Conservation (phyloP, 208 protist species). For the Entamoeba histolytica region DNA sequence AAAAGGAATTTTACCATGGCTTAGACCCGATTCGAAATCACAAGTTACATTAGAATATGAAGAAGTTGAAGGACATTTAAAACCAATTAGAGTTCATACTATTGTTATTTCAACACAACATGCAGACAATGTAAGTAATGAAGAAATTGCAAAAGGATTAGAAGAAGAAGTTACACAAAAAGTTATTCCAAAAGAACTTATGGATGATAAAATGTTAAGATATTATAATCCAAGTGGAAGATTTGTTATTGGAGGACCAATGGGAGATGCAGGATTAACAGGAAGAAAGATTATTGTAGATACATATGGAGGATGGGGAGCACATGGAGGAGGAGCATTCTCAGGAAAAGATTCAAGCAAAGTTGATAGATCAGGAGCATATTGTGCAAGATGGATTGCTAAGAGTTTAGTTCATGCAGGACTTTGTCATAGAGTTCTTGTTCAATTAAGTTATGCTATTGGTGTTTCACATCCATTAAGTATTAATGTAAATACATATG, state of each 20-base stretch:
- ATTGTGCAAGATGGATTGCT: slow-evolving; percentile 91
- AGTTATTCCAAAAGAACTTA: background rate
- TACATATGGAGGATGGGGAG: slow-evolving; percentile 96
- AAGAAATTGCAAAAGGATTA: slow-evolving; percentile 49
- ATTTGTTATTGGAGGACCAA: slow-evolving; percentile 95
- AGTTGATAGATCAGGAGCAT: slow-evolving; percentile 94
- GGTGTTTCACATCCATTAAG: slow-evolving; percentile 84
- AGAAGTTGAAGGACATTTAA: slow-evolving; percentile 51
- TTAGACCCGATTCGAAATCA: slow-evolving; percentile 93
- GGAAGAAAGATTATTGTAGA: slow-evolving; percentile 99
- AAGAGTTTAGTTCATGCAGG: slow-evolving; percentile 85
- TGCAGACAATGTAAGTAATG: slow-evolving; percentile 66
- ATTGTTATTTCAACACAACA: slow-evolving; percentile 97
- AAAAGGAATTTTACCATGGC: slow-evolving; percentile 63
- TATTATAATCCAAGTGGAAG: slow-evolving; percentile 85
- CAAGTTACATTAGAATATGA: slow-evolving; percentile 92
- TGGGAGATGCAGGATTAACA: slow-evolving; percentile 93
- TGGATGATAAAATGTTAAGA: background rate
- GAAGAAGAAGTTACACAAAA: slow-evolving; percentile 2
- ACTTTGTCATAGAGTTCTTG: slow-evolving; percentile 67
- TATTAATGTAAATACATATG: slow-evolving; percentile 90
- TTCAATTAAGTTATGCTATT: slow-evolving; percentile 97
- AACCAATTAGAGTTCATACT: slow-evolving; percentile 74
- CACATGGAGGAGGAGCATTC: slow-evolving; percentile 93
- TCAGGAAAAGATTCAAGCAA: slow-evolving; percentile 98